Base-by-base conservation (phyloP, 2,329 filamentous ascomycete species). In the Penicillium nordicum region DNA sequence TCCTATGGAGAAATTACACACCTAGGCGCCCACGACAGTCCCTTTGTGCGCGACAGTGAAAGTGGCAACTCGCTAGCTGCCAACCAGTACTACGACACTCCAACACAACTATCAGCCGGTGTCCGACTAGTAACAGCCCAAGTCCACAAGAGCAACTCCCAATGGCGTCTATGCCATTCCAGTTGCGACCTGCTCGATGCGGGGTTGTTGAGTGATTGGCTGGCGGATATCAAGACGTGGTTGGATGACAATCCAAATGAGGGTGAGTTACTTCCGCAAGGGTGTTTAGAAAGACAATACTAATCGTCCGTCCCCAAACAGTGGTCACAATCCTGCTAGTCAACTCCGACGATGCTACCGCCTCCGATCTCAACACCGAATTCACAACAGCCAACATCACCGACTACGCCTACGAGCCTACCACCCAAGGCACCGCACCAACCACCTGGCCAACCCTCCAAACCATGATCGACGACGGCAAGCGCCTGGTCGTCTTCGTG, bases 1-100 rank as follows among this genome's bases (percentile, higher is more conserved):
- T 76, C 83, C 18, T 94, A 94, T 78, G 86, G 85, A 75, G 84
- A 88, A 63, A 83, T 94, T 64, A 92, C 89, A 3, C 83, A 92
- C 71, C 83, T 93, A 67, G 89, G 89, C 23, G 88, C 88, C 18
- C 89, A 92, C 75, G 82, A 92, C 74, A 86, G 84, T 58, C 80
- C 88, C 11, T 92, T 92, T 70, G 72, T 92, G 42, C 80, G 88
- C 48, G 86, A 90, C 66, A 71, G 76, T 27, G 81, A 80, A 53
- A 88, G 84, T 0, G 77, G 75, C 58, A 83, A 87, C 71, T 85
- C 84, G 27, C 72, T 85, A 3, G 82, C 85, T 2, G 88, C 87
- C 6, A 89, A 91, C 71, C 89, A 92, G 74, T 90, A 74, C 75
- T 86, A 82, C 74, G 88, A 91, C 72, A 86, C 87, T 7, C 89